Conservation (phyloP, 2,329 filamentous ascomycete genomes). For the Cryphonectria japonica region DNA sequence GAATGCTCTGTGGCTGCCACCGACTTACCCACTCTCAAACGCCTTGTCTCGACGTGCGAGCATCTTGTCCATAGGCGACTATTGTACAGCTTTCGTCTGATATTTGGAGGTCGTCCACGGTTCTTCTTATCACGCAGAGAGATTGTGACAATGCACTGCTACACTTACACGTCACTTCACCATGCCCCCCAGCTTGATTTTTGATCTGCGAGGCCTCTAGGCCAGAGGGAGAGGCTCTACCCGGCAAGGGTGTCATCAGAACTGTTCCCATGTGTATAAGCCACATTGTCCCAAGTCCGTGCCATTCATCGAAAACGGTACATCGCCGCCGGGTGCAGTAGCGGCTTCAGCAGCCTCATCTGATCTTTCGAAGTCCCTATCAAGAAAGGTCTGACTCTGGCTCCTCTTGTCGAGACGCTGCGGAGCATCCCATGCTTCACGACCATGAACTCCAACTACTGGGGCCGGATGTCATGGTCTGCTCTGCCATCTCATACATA, state of each 20-base stretch:
- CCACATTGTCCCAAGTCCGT: slow-evolving; percentile 10
- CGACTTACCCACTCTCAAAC: background rate
- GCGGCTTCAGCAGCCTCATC: slow-evolving; percentile 16
- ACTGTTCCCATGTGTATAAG: background rate
- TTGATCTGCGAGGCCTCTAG: background rate
- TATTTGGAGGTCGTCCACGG: background rate
- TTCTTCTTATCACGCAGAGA: background rate
- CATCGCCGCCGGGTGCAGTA: slow-evolving; percentile 1
- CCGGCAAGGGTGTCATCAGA: background rate
- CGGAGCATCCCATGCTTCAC: background rate
- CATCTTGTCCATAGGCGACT: background rate
- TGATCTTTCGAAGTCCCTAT: background rate
- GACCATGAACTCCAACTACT: background rate
- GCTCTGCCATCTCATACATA: background rate
- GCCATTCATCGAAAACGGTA: background rate
- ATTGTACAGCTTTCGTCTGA: background rate
- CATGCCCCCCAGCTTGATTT: background rate
- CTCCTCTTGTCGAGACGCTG: background rate
- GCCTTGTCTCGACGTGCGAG: background rate
- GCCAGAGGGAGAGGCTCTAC: background rate
- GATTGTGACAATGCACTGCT: background rate
- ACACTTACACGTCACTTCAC: slow-evolving; percentile 3
- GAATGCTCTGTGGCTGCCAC: background rate
- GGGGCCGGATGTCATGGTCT: background rate
- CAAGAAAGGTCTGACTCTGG: background rate